Percentiles rank a stretch among this genome's conserved stretches.
Conservation (phyloP, 805 yeast genomes). For the Zygoascus biomembranicola region DNA sequence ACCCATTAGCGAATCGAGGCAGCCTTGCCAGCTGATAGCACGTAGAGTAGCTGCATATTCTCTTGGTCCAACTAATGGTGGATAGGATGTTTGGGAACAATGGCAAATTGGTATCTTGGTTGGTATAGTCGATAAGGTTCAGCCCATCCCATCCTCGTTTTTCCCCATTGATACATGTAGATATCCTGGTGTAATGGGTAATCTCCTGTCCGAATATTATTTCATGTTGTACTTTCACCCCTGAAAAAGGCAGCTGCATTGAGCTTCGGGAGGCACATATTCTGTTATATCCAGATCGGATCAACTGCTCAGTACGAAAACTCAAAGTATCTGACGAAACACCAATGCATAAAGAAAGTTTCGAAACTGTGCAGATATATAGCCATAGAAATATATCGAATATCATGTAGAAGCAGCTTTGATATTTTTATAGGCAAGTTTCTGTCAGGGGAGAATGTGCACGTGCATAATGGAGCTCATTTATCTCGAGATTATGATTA, state of each 20-base stretch:
- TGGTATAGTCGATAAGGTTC: neutral
- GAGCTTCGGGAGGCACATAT: conserved; percentile 15
- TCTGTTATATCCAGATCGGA: conserved; percentile 4
- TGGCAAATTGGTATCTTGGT: neutral
- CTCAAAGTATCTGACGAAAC: neutral
- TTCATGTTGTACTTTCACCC: conserved; percentile 18
- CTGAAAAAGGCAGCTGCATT: conserved; percentile 13
- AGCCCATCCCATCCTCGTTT: neutral
- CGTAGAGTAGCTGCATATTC: neutral
- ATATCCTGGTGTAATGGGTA: neutral
- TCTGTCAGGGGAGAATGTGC: neutral
- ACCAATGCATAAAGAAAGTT: neutral
- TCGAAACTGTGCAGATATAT: neutral
- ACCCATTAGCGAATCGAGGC: conserved; percentile 6
- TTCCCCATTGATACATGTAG: conserved; percentile 1
- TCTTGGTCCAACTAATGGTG: conserved; percentile 5
- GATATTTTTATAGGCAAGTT: neutral
- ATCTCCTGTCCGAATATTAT: neutral
- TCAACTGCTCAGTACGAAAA: neutral
- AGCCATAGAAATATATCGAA: neutral
- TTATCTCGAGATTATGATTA: neutral
- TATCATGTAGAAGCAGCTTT: neutral
- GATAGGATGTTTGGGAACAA: conserved; percentile 14
- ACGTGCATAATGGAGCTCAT: neutral
- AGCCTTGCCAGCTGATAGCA: conserved; percentile 18